phyloP scores from a whole-genome alignment of 352 stramenopile species.

The Globisporangium cystogenes region DNA sequence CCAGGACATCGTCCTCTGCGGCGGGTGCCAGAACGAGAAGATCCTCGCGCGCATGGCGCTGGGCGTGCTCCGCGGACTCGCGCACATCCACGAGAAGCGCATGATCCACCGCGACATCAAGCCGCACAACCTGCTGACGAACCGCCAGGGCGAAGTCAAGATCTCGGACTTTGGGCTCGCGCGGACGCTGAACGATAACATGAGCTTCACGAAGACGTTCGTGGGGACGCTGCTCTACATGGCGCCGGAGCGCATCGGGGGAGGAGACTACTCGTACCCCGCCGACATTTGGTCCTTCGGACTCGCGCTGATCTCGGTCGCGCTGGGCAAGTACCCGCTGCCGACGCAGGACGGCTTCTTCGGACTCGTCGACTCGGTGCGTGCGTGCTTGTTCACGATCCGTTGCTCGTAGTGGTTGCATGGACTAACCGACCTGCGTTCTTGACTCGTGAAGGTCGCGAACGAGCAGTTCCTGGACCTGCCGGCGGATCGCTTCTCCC shows the following conservation, averaged over 20 bases:
- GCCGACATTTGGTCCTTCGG: constrained; percentile 86
- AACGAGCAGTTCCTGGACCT: constrained; percentile 75
- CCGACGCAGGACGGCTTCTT: constrained; percentile 86
- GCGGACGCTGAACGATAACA: constrained; percentile 71
- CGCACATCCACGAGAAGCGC: constrained; percentile 83
- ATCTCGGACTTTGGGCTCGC: constrained; percentile 88
- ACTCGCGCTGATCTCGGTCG: constrained; percentile 70
- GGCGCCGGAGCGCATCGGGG: constrained; percentile 91
- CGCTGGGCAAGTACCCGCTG: constrained; percentile 78
- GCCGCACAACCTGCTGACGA: constrained; percentile 87
- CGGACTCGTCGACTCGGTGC: constrained; percentile 73
- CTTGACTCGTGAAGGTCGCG: constrained; percentile 35
- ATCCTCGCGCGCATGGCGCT: constrained; percentile 67
- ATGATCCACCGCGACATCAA: constrained; percentile 94
- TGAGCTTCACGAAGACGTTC: constrained; percentile 85
- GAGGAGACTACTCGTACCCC: constrained; percentile 87
- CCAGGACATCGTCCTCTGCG: constrained; percentile 83
- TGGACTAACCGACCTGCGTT: neutral
- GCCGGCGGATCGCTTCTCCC: constrained; percentile 51
- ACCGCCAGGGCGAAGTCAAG: constrained; percentile 81
- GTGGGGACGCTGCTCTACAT: constrained; percentile 94
- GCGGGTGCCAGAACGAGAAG: constrained; percentile 80
- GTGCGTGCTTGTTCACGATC: neutral
- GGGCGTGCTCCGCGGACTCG: constrained; percentile 72
- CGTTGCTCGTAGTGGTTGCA: neutral